These are phyloP conservation scores for Boletus sp. DNA, from an alignment of 1,284 basidiomycete genomes.

Conservation along the genomic window DNA sequence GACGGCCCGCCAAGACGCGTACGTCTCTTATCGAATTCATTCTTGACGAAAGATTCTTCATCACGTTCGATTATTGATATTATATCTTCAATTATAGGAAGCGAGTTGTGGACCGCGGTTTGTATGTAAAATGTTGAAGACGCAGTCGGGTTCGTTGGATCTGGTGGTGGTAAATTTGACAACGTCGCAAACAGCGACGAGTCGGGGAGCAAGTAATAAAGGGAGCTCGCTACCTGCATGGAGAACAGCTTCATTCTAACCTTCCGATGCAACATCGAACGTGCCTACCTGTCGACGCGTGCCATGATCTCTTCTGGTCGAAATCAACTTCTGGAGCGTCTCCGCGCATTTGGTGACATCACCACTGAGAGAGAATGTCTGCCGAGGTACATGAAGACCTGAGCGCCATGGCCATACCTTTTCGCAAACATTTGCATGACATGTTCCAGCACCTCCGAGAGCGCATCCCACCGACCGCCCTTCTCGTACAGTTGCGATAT, in stretches of 20 bases:
- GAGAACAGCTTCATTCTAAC: conserved; percentile 1
- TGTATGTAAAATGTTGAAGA: conserved; percentile 58
- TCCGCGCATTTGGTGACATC: conserved; percentile 82
- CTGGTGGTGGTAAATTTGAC: conserved; percentile 65
- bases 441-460: conserved; percentile 49
- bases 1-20: conserved; percentile 67
- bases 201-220: conserved; percentile 72
- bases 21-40: conserved; percentile 73
- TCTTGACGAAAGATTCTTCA: conserved; percentile 53
- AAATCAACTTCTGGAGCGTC: conserved; percentile 72
- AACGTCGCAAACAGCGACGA: conserved; percentile 68
- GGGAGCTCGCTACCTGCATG: conserved; percentile 64
- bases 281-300: conserved; percentile 51
- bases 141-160: conserved; percentile 68
- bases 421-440: conserved; percentile 54
- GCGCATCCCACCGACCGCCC: conserved; percentile 57
- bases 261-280: neutral
- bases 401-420: conserved; percentile 40
- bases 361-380: conserved; percentile 42
- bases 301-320: conserved; percentile 59
- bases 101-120: conserved; percentile 62
- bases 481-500: conserved; percentile 73
- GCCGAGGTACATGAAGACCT: neutral
- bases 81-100: conserved; percentile 68
- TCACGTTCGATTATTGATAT: conserved; percentile 50